Conservation (phyloP, 2,329 filamentous ascomycete species). For the Alternaria brassicicola region DNA sequence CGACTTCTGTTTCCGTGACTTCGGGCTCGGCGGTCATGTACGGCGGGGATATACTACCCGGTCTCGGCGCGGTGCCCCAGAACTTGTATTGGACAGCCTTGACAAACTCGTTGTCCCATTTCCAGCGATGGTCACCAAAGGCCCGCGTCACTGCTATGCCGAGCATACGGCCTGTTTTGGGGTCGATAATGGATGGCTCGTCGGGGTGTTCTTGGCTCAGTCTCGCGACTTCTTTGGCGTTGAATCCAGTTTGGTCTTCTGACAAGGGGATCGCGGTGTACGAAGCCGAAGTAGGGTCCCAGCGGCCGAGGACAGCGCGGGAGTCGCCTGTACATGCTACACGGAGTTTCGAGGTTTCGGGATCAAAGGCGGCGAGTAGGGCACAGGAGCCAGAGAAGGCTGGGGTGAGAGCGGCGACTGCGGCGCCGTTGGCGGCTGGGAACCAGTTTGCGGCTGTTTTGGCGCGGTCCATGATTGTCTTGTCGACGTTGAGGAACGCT, state of each 20-base stretch:
- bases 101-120: constrained; percentile 63
- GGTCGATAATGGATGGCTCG: constrained; percentile 62
- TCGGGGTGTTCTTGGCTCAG: constrained; percentile 66
- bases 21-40: constrained; percentile 73
- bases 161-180: constrained; percentile 63
- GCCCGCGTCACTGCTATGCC: constrained; percentile 68
- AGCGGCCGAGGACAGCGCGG: constrained; percentile 66
- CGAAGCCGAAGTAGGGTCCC: constrained; percentile 49
- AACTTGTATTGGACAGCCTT: constrained; percentile 54
- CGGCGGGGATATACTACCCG: constrained; percentile 61
- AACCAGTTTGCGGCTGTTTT: constrained; percentile 48
- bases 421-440: constrained; percentile 40
- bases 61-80: constrained; percentile 56
- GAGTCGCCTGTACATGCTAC: constrained; percentile 73
- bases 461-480: constrained; percentile 58
- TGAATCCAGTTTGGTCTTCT: constrained; percentile 70
- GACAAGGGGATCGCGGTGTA: constrained; percentile 65
- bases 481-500: constrained; percentile 63
- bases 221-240: constrained; percentile 62
- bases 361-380: constrained; percentile 67
- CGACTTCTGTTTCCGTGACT: constrained; percentile 62
- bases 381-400: constrained; percentile 66
- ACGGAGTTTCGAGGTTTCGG: constrained; percentile 58
- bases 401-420: constrained; percentile 40
- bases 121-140: constrained; percentile 73